phyloP scores from a whole-genome alignment of 257 asterid species.

The Solanum dulcamara region DNA sequence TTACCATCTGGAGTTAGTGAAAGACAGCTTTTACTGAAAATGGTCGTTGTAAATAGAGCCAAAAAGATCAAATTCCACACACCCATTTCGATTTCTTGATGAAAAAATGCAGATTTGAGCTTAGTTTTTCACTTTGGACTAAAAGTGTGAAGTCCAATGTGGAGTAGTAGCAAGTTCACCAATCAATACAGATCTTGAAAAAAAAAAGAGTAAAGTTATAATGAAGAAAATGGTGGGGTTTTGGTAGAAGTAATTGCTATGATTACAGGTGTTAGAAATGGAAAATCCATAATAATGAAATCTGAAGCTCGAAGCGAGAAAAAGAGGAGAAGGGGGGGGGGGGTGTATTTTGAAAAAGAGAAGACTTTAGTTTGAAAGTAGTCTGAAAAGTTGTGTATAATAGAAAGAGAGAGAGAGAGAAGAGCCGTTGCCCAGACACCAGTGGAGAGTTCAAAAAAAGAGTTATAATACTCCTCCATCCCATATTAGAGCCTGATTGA shows the following conservation, averaged over 20 bases:
- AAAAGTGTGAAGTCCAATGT: neutral
- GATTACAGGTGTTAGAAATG: conserved; percentile 32
- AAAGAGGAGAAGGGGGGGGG: neutral
- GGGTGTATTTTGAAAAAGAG: conserved; percentile 1
- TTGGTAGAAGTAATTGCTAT: conserved; percentile 17
- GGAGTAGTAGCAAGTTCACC: neutral
- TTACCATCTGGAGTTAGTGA: conserved; percentile 87
- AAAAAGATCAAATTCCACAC: conserved; percentile 27
- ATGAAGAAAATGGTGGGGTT: conserved; percentile 24
- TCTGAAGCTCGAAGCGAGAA: conserved; percentile 1
- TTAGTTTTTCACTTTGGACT: neutral
- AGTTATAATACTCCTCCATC: too few relatives aligned
- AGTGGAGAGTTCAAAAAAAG: conserved; percentile 17
- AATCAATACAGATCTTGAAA: conserved; percentile 13
- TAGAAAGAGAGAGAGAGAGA: neutral
- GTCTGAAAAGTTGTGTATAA: conserved; percentile 31
- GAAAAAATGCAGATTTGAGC: neutral
- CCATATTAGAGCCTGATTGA: too few relatives aligned
- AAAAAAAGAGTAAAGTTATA: conserved; percentile 12
- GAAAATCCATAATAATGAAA: conserved; percentile 34
- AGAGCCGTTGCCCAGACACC: conserved; percentile 31
- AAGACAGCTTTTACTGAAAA: conserved; percentile 32
- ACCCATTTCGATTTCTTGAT: conserved; percentile 42
- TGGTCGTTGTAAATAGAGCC: conserved; percentile 32
- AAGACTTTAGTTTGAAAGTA: conserved; percentile 25